Evolutionary conservation across 1,284 basidiomycete genomes (phyloP).

Genomic region (Trametes sp.): DNA sequence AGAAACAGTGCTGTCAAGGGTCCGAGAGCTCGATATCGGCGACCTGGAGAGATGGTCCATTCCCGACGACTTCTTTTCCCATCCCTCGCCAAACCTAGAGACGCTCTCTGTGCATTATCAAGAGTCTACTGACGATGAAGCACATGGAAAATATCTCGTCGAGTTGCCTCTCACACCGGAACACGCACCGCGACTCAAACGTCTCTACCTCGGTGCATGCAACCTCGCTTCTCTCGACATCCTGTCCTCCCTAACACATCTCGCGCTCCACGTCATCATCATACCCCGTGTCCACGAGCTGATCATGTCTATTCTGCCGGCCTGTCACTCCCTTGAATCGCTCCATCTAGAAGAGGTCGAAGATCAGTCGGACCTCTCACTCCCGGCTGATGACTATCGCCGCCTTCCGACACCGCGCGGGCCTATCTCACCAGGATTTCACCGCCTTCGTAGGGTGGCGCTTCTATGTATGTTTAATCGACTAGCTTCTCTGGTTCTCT

Average conservation of each 20-base stretch:
- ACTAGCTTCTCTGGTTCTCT: background rate
- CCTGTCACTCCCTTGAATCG: background rate
- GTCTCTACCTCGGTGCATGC: background rate
- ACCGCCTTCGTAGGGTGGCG: background rate
- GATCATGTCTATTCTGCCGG: background rate
- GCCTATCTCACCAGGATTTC: background rate
- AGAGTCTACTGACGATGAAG: background rate
- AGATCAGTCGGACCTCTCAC: background rate
- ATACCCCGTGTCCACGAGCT: background rate
- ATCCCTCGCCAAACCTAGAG: background rate
- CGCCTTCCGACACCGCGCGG: background rate
- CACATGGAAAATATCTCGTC: background rate
- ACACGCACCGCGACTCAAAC: background rate
- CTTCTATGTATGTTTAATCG: background rate
- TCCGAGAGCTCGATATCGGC: background rate
- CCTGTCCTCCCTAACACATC: background rate
- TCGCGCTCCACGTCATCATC: background rate
- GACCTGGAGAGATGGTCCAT: background rate
- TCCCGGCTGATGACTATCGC: background rate
- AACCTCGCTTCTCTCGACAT: background rate
- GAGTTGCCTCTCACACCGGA: background rate
- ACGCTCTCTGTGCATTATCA: background rate
- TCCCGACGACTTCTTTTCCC: background rate
- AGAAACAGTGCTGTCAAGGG: background rate
- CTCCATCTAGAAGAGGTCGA: background rate